phyloP scores from a whole-genome alignment of 805 yeast genomes.

The Hanseniaspora meyeri region DNA sequence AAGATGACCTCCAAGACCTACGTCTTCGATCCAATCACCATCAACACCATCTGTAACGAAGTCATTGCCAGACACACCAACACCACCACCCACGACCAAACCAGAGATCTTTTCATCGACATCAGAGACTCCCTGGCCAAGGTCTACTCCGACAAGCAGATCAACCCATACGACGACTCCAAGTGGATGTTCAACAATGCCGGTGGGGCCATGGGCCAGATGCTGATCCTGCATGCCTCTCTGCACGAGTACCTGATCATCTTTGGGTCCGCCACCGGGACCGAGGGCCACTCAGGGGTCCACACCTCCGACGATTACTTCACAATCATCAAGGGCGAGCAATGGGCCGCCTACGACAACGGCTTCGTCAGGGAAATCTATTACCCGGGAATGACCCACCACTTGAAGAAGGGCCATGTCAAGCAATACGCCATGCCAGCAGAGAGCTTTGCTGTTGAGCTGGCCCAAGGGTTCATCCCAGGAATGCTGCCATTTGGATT shows the following conservation, averaged over 20 bases:
- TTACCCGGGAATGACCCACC: slow-evolving; percentile 78
- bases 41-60: slow-evolving; percentile 47
- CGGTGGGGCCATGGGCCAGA: slow-evolving; percentile 96
- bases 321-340: slow-evolving; percentile 73
- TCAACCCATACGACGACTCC: slow-evolving; percentile 59
- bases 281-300: slow-evolving; percentile 91
- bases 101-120: slow-evolving; percentile 50
- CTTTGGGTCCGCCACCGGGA: slow-evolving; percentile 87
- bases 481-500: slow-evolving; percentile 95
- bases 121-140: slow-evolving; percentile 46
- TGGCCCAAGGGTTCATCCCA: slow-evolving; percentile 98
- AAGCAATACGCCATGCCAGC: slow-evolving; percentile 81
- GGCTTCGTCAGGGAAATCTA: slow-evolving; percentile 58
- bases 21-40: slow-evolving; percentile 53
- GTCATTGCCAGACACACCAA: slow-evolving; percentile 36
- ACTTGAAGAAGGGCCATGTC: slow-evolving; percentile 54
- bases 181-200: slow-evolving; percentile 97
- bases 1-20: slow-evolving; percentile 25
- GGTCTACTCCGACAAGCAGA: slow-evolving; percentile 57
- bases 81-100: slow-evolving; percentile 37
- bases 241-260: slow-evolving; percentile 82
- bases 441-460: slow-evolving; percentile 77
- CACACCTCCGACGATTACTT: slow-evolving; percentile 97
- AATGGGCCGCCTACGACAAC: slow-evolving; percentile 57
- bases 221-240: slow-evolving; percentile 92